phyloP scores from a whole-genome alignment of 2,329 filamentous ascomycete genomes.

The Botrytis sinoallii region DNA sequence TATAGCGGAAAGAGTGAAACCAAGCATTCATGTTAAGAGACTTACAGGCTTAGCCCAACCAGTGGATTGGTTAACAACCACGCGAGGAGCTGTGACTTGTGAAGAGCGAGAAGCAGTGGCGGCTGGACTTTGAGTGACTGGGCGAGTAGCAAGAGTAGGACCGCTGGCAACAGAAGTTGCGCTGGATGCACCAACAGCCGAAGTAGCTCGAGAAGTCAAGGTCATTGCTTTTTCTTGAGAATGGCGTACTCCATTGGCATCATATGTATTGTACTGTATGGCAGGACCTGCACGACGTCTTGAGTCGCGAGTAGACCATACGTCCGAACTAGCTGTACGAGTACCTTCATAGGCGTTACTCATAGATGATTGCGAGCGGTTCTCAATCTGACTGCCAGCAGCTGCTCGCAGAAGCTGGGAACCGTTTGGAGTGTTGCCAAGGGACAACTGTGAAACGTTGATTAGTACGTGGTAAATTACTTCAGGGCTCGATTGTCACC shows the following conservation, averaged over 20 bases:
- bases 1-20: not conserved
- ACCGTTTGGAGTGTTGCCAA: not conserved
- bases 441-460: not conserved
- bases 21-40: not conserved
- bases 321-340: not conserved
- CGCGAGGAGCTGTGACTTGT: not conserved
- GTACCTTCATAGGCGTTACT: constrained; percentile 28
- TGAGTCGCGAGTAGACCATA: constrained; percentile 21
- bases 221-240: not conserved
- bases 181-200: not conserved
- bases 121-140: not conserved
- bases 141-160: not conserved
- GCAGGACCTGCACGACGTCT: constrained; percentile 15
- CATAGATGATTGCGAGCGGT: constrained; percentile 20
- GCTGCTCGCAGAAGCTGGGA: not conserved
- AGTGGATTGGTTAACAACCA: not conserved
- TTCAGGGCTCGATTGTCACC: not conserved
- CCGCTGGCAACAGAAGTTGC: not conserved
- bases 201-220: not conserved
- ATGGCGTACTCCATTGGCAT: constrained; percentile 23
- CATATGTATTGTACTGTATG: constrained; percentile 23
- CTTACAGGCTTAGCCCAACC: constrained; percentile 18
- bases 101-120: not conserved
- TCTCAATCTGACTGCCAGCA: not conserved
- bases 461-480: not conserved